These are phyloP conservation scores for Kappamyces sp. DNA, from an alignment of 192 early-diverging fungal species.

Conservation along the genomic window DNA sequence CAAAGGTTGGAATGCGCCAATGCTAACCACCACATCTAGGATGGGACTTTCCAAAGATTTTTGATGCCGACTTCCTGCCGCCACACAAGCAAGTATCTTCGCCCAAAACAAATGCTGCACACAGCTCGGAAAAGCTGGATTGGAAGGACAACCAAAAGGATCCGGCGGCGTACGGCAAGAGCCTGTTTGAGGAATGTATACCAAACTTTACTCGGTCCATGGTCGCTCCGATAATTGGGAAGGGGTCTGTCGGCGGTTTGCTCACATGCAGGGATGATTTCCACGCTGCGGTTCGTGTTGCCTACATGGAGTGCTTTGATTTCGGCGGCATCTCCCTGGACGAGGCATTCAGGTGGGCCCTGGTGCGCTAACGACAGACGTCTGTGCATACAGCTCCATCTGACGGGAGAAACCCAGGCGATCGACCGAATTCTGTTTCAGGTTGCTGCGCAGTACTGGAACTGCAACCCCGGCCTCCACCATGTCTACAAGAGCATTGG, in stretches of 20 bases:
- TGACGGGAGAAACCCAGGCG: conserved; percentile 89
- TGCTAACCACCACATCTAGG: too few species aligned
- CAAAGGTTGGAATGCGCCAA: too few species aligned
- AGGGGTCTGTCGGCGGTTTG: conserved; percentile 12
- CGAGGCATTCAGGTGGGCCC: conserved; percentile 59
- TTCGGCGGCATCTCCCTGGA: conserved; percentile 67
- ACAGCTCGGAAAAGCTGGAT: too few species aligned
- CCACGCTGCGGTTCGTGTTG: conserved; percentile 45
- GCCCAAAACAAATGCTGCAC: too few species aligned
- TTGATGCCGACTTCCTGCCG: too few species aligned
- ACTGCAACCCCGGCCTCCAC: conserved; percentile 65
- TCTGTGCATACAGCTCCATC: conserved; percentile 68
- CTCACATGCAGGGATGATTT: conserved; percentile 22
- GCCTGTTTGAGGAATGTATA: conserved; percentile 20
- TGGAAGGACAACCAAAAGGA: conserved; percentile 1
- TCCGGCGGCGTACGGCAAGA: conserved; percentile 15
- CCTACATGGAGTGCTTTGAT: conserved; percentile 78
- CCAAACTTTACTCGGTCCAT: conserved; percentile 14
- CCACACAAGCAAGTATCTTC: too few species aligned
- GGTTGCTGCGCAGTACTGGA: conserved; percentile 75
- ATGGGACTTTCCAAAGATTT: too few species aligned
- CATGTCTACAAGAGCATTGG: conserved; percentile 21
- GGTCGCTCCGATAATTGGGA: conserved; percentile 26
- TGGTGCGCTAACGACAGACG: conserved; percentile 24
- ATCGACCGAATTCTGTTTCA: conserved; percentile 83